These are phyloP conservation scores for Santalum album DNA, from an alignment of 164 flowering plant genomes.

Conservation along the genomic window DNA sequence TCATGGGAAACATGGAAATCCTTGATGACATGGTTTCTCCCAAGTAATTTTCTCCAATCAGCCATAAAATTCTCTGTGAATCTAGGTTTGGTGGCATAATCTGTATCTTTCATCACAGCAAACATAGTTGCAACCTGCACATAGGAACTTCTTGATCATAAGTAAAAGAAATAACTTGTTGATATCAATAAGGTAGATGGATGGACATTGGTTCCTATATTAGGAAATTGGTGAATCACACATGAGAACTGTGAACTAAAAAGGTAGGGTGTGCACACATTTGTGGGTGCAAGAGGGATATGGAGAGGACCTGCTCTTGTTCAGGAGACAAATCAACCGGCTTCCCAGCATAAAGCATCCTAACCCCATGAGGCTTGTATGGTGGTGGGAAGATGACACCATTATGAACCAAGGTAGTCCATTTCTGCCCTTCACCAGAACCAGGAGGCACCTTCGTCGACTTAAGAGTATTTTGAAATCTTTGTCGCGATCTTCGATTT, in stretches of 20 bases:
- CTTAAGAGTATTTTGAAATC: slow-evolving; percentile 47
- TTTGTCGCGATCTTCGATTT: slow-evolving; percentile 47
- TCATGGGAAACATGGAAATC: too few species aligned
- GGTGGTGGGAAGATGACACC: slow-evolving; percentile 98
- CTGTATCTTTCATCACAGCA: slow-evolving; percentile 95
- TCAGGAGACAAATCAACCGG: slow-evolving; percentile 80
- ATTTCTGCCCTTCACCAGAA: slow-evolving; percentile 91
- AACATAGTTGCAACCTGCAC: slow-evolving; percentile 97
- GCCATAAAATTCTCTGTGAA: slow-evolving; percentile 77
- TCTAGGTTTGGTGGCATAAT: slow-evolving; percentile 53
- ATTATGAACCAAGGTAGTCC: slow-evolving; percentile 87
- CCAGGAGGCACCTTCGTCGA: slow-evolving; percentile 61
- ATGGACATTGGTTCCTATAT: too few species aligned
- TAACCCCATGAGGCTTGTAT: slow-evolving; percentile 82
- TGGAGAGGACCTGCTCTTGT: slow-evolving; percentile 76
- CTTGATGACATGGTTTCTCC: slow-evolving; percentile 77
- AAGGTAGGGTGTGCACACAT: too few species aligned
- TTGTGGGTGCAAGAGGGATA: not conserved
- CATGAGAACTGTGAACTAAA: too few species aligned
- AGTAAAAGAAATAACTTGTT: not conserved
- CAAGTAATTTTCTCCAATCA: slow-evolving; percentile 82
- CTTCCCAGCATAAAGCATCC: slow-evolving; percentile 83
- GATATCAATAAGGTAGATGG: too few species aligned
- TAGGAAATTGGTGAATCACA: too few species aligned
- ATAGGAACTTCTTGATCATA: not conserved